These are phyloP conservation scores for Verticillium tricorpus DNA, from an alignment of 2,329 filamentous ascomycete genomes.

Conservation along the genomic window DNA sequence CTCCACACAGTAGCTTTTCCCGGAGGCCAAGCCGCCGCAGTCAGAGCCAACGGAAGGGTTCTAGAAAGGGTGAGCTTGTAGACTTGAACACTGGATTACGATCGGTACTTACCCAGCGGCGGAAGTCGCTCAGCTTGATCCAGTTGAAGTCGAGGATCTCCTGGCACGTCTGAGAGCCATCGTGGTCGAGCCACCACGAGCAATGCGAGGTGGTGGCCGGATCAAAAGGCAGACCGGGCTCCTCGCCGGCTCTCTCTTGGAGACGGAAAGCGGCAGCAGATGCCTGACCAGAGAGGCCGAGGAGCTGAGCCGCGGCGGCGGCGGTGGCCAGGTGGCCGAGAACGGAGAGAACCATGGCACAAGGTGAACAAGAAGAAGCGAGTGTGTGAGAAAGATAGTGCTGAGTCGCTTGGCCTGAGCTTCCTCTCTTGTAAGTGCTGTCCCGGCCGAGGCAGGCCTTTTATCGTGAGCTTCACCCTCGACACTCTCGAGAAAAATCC, in stretches of 20 bases:
- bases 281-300: neutral
- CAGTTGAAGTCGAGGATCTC: neutral
- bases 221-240: neutral
- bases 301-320: neutral
- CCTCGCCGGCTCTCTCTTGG: neutral
- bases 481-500: too few species aligned
- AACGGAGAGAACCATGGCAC: too few species aligned
- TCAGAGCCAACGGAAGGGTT: conserved; percentile 4
- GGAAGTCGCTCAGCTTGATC: conserved; percentile 1
- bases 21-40: neutral
- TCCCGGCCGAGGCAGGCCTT: too few species aligned
- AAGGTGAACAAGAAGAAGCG: too few species aligned
- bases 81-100: too few species aligned
- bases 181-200: conserved; percentile 5
- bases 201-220: conserved; percentile 1
- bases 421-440: too few species aligned
- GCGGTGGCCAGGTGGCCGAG: too few species aligned
- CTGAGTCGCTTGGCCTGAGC: too few species aligned
- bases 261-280: neutral
- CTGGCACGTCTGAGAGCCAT: neutral
- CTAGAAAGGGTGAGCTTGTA: neutral
- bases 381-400: too few species aligned
- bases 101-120: conserved; percentile 6
- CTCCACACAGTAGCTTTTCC: conserved; percentile 5
- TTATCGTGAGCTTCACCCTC: too few species aligned